Base-by-base conservation (phyloP, 2,329 filamentous ascomycete genomes). In the Diplodia intermedia region DNA sequence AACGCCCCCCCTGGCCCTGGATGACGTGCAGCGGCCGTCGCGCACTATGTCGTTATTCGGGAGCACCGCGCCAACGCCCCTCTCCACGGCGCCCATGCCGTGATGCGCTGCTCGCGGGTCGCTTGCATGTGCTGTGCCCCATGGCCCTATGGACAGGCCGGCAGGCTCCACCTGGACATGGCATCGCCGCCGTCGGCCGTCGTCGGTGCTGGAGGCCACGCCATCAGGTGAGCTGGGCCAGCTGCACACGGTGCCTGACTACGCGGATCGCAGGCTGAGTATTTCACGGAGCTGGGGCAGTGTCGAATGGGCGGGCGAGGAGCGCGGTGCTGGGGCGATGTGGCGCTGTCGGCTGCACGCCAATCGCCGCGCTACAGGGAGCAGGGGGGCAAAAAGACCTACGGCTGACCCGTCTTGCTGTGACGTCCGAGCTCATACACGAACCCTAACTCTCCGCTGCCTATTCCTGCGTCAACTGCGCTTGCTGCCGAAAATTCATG, bases 401-500 rank as follows among this genome's bases (percentile, higher is more conserved):
- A 63, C 29, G 60, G 60, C 57, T 62, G 57, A 65, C 47, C 61
- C 50, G 60, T 29, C 60, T 52, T n/a, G 8, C 43, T 50, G 18
- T 50, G 60, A 50, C 43, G 60, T 63, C 60, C 47, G 61, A 65
- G 61, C 61, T 26, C 61, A n/a, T 62, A 26, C 40, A 55, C 12
- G 50, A 65, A 65, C 62, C 61, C 61, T 65, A 65, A 65, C 20
- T 52, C 47, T 54, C 57, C 60, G 47, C 47, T 63, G 60, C 60
- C 60, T 63, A 63, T 65, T 65, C 50, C 62, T 65, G 62, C 62
- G 62, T 65, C 62, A 65, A 65, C 49, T 65, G 62, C 62, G 62
- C 62, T 65, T 65, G 50, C 52, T 55, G 62, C 43, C 62, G 36
- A 65, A 65, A 47, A 65, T n/a, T 31, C 62, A 54, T 65, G 50